These are phyloP conservation scores for Suhomyces panamericanus DNA, from an alignment of 1,139 yeast species.

Conservation along the genomic window DNA sequence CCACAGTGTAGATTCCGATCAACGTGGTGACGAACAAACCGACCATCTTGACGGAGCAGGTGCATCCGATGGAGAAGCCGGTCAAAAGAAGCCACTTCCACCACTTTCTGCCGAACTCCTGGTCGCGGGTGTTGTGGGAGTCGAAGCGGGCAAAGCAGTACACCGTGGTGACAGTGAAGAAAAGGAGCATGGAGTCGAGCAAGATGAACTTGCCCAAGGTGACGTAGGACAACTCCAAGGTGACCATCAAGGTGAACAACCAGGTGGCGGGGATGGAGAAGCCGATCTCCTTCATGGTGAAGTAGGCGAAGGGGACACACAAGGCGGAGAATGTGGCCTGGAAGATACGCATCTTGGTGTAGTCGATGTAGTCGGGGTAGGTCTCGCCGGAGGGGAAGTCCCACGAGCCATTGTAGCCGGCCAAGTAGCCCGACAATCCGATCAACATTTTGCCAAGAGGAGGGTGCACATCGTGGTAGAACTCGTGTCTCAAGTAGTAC, in stretches of 20 bases:
- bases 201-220: slow-evolving; percentile 90
- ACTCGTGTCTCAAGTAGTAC: slow-evolving; percentile 86
- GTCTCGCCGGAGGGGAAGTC: slow-evolving; percentile 85
- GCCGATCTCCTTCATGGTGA: slow-evolving; percentile 83
- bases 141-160: slow-evolving; percentile 79
- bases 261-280: slow-evolving; percentile 80
- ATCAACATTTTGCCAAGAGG: slow-evolving; percentile 97
- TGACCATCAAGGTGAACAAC: slow-evolving; percentile 85
- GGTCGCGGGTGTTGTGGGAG: slow-evolving; percentile 57
- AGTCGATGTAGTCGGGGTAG: slow-evolving; percentile 87
- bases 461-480: slow-evolving; percentile 98
- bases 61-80: slow-evolving; percentile 75
- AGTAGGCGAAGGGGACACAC: slow-evolving; percentile 93
- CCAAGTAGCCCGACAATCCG: slow-evolving; percentile 90
- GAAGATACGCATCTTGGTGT: slow-evolving; percentile 89
- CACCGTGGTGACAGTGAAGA: slow-evolving; percentile 85
- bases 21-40: slow-evolving; percentile 74
- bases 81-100: slow-evolving; percentile 87
- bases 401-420: slow-evolving; percentile 95
- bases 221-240: slow-evolving; percentile 81
- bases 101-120: slow-evolving; percentile 75
- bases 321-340: slow-evolving; percentile 88
- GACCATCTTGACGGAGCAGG: slow-evolving; percentile 84
- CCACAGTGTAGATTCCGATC: slow-evolving; percentile 74
- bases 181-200: slow-evolving; percentile 92